Evolutionary conservation across 495 filamentous ascomycete genomes (phyloP).

Genomic region (Cryomyces antarcticus): DNA sequence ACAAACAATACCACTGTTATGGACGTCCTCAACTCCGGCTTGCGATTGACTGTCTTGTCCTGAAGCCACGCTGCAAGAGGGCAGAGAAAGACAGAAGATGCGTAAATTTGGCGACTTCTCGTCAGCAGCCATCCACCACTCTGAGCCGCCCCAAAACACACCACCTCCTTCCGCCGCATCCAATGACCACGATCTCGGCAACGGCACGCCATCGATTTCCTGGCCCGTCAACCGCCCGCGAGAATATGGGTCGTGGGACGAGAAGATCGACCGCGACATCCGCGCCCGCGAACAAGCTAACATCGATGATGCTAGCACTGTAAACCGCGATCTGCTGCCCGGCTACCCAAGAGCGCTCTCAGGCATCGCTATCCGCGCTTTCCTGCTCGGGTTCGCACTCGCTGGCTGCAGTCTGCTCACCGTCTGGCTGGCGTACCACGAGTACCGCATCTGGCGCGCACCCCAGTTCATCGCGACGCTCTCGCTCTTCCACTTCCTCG

Average conservation of each 20-base stretch:
- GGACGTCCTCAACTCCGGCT: too few species aligned
- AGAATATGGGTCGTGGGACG: constrained; percentile 4
- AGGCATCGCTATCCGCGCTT: constrained; percentile 61
- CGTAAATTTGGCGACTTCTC: too few species aligned
- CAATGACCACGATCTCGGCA: constrained; percentile 2
- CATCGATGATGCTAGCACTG: neutral
- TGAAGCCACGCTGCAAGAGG: too few species aligned
- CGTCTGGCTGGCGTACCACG: constrained; percentile 11
- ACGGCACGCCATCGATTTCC: constrained; percentile 8
- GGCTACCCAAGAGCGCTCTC: constrained; percentile 33
- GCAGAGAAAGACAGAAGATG: too few species aligned
- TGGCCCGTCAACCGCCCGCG: constrained; percentile 7
- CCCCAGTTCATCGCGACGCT: constrained; percentile 63
- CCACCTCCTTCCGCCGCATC: neutral
- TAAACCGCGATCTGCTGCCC: constrained; percentile 5
- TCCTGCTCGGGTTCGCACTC: constrained; percentile 31
- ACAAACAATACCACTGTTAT: too few species aligned
- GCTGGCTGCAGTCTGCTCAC: constrained; percentile 24
- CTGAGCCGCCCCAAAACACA: neutral
- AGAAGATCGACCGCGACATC: constrained; percentile 6
- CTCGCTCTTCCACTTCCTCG: constrained; percentile 81
- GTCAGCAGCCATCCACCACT: too few species aligned
- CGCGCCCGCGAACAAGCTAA: constrained; percentile 7
- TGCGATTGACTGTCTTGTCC: too few species aligned
- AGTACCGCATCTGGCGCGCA: constrained; percentile 51